Evolutionary conservation across 2,329 filamentous ascomycete species (phyloP), one percentile per base, ranked within the genome.

Genomic region (Apiospora koreana): DNA sequence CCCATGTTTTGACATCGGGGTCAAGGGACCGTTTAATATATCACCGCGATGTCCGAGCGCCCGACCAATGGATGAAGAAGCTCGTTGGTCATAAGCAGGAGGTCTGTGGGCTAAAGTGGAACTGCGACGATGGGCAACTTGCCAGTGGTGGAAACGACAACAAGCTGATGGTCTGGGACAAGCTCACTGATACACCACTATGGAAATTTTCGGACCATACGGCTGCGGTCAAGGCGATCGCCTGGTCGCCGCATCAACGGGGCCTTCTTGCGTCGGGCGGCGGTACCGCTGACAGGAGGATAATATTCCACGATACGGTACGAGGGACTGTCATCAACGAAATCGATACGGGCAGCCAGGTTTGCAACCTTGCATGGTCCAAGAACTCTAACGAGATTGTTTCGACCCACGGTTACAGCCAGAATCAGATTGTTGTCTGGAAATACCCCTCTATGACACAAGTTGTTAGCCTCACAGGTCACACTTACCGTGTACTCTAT

Each of bases 351-450:
- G 96, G 96, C 67, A 97, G 94, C 77, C 96, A 99, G 81, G 96
- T 99, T n/a, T 99, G 96, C 83, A 99, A 99, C 78, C 86, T 99
- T 58, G 93, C 95, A 4, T 99, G 97, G 95, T 96, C 93, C 23
- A 97, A 97, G 79, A 97, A 98, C 81, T 97, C 94, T 9, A 97
- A 98, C 79, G 96, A 99, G 81, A 94, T 99, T 70, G 95, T 99
- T 69, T 95, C 93, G 67, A 99, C 96, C 0, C 96, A 99, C 79
- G 96, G 96, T 8, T 99, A 98, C 83, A 95, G 92, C 75, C 96
- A 99, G 79, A 98, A 99, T 80, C 96, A 98, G 81, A 98, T 99
- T 76, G 95, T 98, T 46, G 94, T 99, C 69, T 99, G 96, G 96
- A 99, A 99, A 79, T 99, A 99, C 79, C 96, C 96, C 1, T 95